Evolutionary conservation across 1,139 yeast species (phyloP), one percentile per base, ranked within the genome.

Genomic region (Saccharomycopsis hybrid): DNA sequence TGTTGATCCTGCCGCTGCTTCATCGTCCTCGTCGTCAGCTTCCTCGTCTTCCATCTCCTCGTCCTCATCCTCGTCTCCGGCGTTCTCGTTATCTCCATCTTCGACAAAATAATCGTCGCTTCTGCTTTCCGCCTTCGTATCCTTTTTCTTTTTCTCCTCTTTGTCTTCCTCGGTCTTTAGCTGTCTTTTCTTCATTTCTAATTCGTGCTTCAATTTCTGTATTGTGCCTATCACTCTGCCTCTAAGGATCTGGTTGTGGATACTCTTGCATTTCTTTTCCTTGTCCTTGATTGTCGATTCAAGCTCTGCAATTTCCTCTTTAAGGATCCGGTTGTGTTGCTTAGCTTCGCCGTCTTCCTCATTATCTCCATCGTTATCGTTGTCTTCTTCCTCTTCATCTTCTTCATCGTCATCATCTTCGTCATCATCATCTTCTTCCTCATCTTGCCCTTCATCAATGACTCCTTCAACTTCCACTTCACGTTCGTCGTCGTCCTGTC

Each of bases 291-390:
- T 85, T 0, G 92, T 90, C 41, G 78, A 70, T 60, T 86, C 90
- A 56, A 94, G 72, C 61, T 94, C 98, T n/a, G 76, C 70, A 49
- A 94, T 82, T 63, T 90, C 97, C 64, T 90, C 97, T 55, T 80
- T 80, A 54, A 92, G 70, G 58, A 89, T 74, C 61, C 85, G 89
- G 57, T 78, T 78, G 58, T 86, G 95, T 56, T 85, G 89, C 53
- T 77, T 63, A 1, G 72, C 79, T 1, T 72, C 79, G 11, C 74
- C 80, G 7, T 74, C 81, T 5, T 73, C 78, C 5, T 73, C 79
- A 3, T 74, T 78, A 7, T 75, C 83, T 1, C 72, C 79, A 1
- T 73, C 80, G 3, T 73, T 79, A 2, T 72, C 79, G 0, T 71
- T 78, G 1, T 70, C 77, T 1, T 66, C 75, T 11, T 66, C 77